A percentile compares a stretch with the other conserved stretches of the same genome.
These are phyloP conservation scores for Bipolaris gigantea DNA, from an alignment of 2,329 filamentous ascomycete genomes.

Conservation along the genomic window DNA sequence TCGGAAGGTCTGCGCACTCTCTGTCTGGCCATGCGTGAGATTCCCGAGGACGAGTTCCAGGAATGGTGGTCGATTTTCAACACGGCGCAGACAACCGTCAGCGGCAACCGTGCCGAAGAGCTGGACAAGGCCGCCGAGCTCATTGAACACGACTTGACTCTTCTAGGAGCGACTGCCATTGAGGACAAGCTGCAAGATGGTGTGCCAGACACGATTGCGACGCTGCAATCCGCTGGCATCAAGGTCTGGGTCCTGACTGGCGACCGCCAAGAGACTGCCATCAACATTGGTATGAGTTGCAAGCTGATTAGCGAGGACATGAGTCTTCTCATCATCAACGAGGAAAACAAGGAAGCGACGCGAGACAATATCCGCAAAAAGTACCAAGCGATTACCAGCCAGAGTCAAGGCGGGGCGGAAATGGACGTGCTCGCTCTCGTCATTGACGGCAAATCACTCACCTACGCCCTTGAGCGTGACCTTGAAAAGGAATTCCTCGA, in stretches of 20 bases:
- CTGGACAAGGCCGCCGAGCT: conserved; percentile 96
- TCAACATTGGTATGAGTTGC: conserved; percentile 99
- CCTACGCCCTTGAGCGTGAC: conserved; percentile 88
- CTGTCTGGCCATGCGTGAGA: conserved; percentile 90
- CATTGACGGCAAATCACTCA: conserved; percentile 95
- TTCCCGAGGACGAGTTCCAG: conserved; percentile 84
- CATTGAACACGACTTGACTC: conserved; percentile 87
- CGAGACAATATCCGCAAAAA: conserved; percentile 92
- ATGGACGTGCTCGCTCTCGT: conserved; percentile 86
- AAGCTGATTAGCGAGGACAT: conserved; percentile 98
- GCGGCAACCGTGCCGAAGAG: conserved; percentile 90
- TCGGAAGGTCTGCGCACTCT: conserved; percentile 93
- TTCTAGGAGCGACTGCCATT: conserved; percentile 94
- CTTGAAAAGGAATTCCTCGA: conserved; percentile 93
- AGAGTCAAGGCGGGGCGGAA: conserved; percentile 74
- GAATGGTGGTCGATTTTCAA: conserved; percentile 89
- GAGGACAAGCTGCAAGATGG: conserved; percentile 97
- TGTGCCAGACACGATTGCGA: conserved; percentile 97
- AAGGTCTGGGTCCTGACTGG: conserved; percentile 99
- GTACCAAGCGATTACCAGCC: conserved; percentile 82
- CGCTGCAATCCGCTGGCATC: conserved; percentile 92
- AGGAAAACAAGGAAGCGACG: conserved; percentile 77
- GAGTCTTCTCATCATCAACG: conserved; percentile 95
- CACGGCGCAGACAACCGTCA: conserved; percentile 83
- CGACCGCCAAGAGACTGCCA: conserved; percentile 96